Conservation (phyloP, 345 rosid genomes). For the Xanthoceras sorbifolium region DNA sequence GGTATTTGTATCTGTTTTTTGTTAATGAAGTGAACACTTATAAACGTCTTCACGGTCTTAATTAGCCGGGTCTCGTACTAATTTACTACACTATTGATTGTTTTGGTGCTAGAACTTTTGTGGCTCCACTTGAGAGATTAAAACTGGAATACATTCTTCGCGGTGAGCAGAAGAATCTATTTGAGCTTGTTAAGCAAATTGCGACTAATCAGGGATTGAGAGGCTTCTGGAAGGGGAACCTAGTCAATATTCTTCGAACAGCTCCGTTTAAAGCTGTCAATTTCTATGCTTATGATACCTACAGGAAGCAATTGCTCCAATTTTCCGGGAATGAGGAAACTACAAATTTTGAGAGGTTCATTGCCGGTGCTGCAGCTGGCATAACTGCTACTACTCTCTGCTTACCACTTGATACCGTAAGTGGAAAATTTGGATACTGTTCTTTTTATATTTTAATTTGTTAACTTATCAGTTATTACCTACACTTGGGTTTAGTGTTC, state of each 20-base stretch:
- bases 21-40: not conserved
- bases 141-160: slow-evolving; percentile 80
- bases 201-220: slow-evolving; percentile 59
- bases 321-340: slow-evolving; percentile 61
- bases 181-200: slow-evolving; percentile 54
- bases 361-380: slow-evolving; percentile 84
- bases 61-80: not conserved
- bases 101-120: slow-evolving; percentile 55
- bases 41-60: not conserved
- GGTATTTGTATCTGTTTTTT: slow-evolving; percentile 38
- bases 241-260: slow-evolving; percentile 68
- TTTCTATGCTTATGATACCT: slow-evolving; percentile 73
- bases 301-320: slow-evolving; percentile 62
- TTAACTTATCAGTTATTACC: not conserved
- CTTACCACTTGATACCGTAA: slow-evolving; percentile 71
- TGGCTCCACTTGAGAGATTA: slow-evolving; percentile 77
- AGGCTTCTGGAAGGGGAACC: slow-evolving; percentile 83
- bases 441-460: not conserved
- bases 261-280: slow-evolving; percentile 82
- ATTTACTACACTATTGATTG: slow-evolving; percentile 5
- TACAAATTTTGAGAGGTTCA: slow-evolving; percentile 66
- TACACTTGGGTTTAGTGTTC: not conserved
- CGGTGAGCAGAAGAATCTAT: slow-evolving; percentile 56
- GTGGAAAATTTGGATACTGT: slow-evolving; percentile 23
- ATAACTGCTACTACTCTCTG: slow-evolving; percentile 71